Percentiles rank a stretch among this genome's conserved stretches.
phyloP scores from a whole-genome alignment of 257 asterid species.

The Lithospermum erythrorhizon region DNA sequence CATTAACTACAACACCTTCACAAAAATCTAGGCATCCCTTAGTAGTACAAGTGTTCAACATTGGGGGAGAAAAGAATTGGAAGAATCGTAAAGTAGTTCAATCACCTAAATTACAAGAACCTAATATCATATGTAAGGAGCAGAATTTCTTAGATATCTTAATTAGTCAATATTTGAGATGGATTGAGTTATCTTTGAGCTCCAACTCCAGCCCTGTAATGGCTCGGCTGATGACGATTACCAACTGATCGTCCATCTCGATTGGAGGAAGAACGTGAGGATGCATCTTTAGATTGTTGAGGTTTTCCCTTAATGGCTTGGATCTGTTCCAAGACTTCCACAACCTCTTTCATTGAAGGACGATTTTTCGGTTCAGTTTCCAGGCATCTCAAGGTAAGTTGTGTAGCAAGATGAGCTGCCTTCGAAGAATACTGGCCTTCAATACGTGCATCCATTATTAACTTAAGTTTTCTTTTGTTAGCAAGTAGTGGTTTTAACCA shows the following conservation, averaged over 20 bases:
- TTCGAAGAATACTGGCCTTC: constrained; percentile 29
- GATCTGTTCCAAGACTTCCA: constrained; percentile 31
- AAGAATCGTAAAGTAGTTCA: background rate
- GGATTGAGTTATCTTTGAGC: constrained; percentile 11
- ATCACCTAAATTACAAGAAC: background rate
- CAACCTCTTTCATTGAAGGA: constrained; percentile 39
- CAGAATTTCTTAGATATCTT: background rate
- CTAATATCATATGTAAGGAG: background rate
- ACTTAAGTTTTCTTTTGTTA: constrained; percentile 21
- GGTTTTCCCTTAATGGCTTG: constrained; percentile 17
- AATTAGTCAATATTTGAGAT: background rate
- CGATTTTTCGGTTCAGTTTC: constrained; percentile 29
- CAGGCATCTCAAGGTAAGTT: constrained; percentile 30
- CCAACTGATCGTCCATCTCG: constrained; percentile 1
- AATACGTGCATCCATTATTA: constrained; percentile 31
- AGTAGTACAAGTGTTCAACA: background rate
- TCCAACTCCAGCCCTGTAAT: constrained; percentile 11
- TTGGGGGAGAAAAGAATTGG: background rate
- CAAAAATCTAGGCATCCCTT: background rate
- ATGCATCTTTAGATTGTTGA: constrained; percentile 10
- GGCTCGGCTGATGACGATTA: constrained; percentile 12
- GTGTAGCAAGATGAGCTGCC: constrained; percentile 24
- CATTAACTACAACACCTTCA: background rate
- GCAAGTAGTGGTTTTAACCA: constrained; percentile 23
- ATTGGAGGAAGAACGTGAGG: constrained; percentile 10